phyloP scores from a whole-genome alignment of 2,329 filamentous ascomycete species.

The Aspergillus persii region DNA sequence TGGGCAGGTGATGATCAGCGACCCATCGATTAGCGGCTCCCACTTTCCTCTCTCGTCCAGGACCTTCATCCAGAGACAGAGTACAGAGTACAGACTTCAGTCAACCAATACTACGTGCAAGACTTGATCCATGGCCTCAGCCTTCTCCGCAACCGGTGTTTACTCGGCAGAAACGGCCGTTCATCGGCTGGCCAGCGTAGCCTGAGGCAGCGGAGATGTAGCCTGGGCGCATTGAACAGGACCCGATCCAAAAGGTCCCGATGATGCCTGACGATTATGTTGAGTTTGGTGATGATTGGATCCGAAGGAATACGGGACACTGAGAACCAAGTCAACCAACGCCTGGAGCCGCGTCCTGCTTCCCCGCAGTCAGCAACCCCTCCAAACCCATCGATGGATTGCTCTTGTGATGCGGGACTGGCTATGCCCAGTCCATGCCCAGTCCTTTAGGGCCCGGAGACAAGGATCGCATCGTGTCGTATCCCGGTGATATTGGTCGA shows the following conservation, averaged over 20 bases:
- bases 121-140: not conserved
- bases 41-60: not conserved
- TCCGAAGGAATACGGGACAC: too few species aligned
- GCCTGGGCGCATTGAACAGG: too few species aligned
- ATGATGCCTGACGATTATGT: too few species aligned
- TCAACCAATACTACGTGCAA: too few species aligned
- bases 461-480: not conserved
- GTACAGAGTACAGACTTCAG: too few species aligned
- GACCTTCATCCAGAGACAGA: too few species aligned
- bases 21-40: not conserved
- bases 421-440: not conserved
- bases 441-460: not conserved
- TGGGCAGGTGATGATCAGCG: not conserved
- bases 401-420: slow-evolving; percentile 13
- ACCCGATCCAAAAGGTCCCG: too few species aligned
- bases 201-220: not conserved
- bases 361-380: slow-evolving; percentile 15
- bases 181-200: not conserved
- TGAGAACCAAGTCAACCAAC: too few species aligned
- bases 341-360: not conserved
- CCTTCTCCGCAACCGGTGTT: not conserved
- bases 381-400: slow-evolving; percentile 12
- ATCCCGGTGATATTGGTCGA: not conserved
- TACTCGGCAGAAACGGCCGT: not conserved
- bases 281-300: too few species aligned